A percentile compares a stretch with the other conserved stretches of the same genome.
Conservation (phyloP, 345 rosid species). For the Citrus hindsii region DNA sequence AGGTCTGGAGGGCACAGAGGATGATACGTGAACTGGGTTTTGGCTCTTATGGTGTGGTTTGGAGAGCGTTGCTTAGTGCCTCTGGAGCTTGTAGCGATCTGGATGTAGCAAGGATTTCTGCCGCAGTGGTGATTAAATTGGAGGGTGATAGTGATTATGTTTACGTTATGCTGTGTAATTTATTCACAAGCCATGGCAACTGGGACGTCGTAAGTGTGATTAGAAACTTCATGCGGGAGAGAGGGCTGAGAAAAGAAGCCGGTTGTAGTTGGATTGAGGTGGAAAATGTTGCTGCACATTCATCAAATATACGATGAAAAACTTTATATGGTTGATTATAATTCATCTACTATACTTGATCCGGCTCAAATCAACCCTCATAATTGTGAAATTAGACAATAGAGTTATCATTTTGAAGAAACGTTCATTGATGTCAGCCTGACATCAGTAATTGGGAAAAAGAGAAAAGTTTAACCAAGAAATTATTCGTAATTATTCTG, state of each 20-base stretch:
- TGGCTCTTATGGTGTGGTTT: conserved; percentile 36
- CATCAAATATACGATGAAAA: not conserved
- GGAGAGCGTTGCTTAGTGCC: conserved; percentile 77
- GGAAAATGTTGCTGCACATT: conserved; percentile 10
- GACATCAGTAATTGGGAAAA: no score
- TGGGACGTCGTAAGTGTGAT: conserved; percentile 53
- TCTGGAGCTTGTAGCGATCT: conserved; percentile 47
- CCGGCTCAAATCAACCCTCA: not conserved
- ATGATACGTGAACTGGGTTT: conserved; percentile 50
- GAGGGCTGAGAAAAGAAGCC: conserved; percentile 53
- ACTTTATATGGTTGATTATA: not conserved
- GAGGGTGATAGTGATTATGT: conserved; percentile 60
- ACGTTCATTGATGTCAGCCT: not conserved
- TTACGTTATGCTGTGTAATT: conserved; percentile 63
- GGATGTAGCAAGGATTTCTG: conserved; percentile 43
- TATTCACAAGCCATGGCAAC: conserved; percentile 47
- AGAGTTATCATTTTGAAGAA: not conserved
- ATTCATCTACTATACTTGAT: not conserved
- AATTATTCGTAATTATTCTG: no score
- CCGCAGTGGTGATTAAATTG: conserved; percentile 43
- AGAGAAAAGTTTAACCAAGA: no score
- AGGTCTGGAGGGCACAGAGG: conserved; percentile 34
- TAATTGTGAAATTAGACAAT: not conserved
- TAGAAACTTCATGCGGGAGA: conserved; percentile 61
- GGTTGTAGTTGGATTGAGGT: conserved; percentile 71